Evolutionary conservation across 108 stramenopile species (phyloP), one percentile per base, ranked within the genome.

Genomic region (Fragilaria radians): DNA sequence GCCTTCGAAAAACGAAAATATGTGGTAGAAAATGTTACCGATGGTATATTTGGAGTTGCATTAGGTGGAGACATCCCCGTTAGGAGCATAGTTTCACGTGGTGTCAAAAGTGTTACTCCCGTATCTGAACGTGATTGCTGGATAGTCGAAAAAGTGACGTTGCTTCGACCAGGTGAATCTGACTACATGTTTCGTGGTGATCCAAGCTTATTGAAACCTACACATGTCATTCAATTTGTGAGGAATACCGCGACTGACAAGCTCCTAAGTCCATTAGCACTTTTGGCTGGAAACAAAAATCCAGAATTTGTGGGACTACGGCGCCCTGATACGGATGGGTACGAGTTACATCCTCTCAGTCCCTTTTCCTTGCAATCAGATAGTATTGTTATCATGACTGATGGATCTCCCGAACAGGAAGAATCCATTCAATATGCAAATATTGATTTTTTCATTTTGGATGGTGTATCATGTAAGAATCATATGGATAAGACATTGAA

Each of bases 11-110:
- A 52, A 49, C 26, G 22, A 21, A 52, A 46, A 42, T 27, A 45
- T 18, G 28, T 22, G 14, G 36, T 45, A 23, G 17, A 46, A 46
- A 45, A 46, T 2, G 46, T 61, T 19, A 52, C 59, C 18, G 48
- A 28, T 46, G 70, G 59, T 18, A 46, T 79, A 3, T 79, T 76
- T 70, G 81, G 81, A 19, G 64, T 82, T 2, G 64, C 66, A 0
- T 30, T 82, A 49, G 74, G 68, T 25, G 81, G 81, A 14, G 54
- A 76, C 23, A 70, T 70, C 28, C 77, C 77, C 0, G 61, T 78
- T n/a, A 47, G 57, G 30, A 61, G 63, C 22, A 52, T 78, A 4
- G 81, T 82, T 4, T 79, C 81, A 7, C 63, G 77, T 34, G 81
- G 81, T 14, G 77, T 82, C 18, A 36, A 48, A 18, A 73, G 75